Base-by-base conservation (phyloP, 2,329 filamentous ascomycete species). In the Aspergillus sp. region DNA sequence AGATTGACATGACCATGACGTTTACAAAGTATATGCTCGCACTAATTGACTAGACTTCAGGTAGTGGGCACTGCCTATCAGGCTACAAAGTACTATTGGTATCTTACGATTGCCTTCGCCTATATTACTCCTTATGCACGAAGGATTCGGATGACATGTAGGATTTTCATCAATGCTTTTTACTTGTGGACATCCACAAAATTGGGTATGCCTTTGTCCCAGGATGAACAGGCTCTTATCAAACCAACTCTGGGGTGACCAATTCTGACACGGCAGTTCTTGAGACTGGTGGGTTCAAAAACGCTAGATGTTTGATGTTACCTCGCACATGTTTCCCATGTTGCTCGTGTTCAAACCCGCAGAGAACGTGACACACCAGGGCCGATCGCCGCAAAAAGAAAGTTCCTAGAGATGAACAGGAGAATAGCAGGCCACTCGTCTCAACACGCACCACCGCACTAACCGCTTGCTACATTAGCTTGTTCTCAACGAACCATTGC, bases 1-100 rank as follows among this genome's bases (percentile, higher is more conserved):
- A 30, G 47, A 30, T 50, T 30, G 53, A 55, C 39, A 55, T 41
- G 30, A 32, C 15, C 53, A 47, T 55, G 53, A 55, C 53, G 41
- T 55, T 44, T 55, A 32, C 53, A 36, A 36, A 36, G 10, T 36
- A 15, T 36, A 55, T 39, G 39, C 42, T 47, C 53, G 53, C 25
- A 21, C 53, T 55, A 55, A 27, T 30, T 11, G 15, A 47, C 25
- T 55, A 47, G 53, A 47, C 5, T 23, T 27, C n/a, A 47, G 23
- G 39, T 41, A 25, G 39, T 55, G n/a, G 53, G 10, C 39, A 8
- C 39, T 42, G 30, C 21, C n/a, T 47, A 15, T 55, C 53, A 55
- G 25, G 53, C 39, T 44, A 47, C 25, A 27, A 27, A 27, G 25
- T 27, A 27, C 53, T 8, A 38, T 47, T n/a, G 53, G 21, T 47